A percentile compares a stretch with the other conserved stretches of the same genome.
Evolutionary conservation across 192 early-diverging fungal genomes (phyloP).

Genomic region (Allomyces macrogynus): DNA sequence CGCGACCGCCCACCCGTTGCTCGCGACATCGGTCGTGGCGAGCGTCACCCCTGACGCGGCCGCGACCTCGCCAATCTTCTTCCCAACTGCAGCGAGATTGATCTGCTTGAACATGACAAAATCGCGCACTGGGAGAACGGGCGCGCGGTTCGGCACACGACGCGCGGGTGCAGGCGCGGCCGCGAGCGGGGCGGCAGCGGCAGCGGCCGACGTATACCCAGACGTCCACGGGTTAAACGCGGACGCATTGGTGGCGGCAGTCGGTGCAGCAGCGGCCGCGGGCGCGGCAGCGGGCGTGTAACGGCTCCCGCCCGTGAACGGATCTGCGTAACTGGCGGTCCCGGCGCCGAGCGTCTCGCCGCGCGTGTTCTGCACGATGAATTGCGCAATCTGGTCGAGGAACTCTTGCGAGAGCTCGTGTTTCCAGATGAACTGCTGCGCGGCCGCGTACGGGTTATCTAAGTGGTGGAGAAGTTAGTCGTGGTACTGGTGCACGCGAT

Average conservation of each 20-base stretch:
- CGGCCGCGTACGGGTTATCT: slow-evolving; percentile 87
- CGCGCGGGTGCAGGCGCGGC: too few relatives aligned
- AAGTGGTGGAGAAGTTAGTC: slow-evolving; percentile 5
- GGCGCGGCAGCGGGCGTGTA: slow-evolving; percentile 31
- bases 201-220: not conserved
- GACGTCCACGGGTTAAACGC: slow-evolving; percentile 2
- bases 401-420: slow-evolving; percentile 64
- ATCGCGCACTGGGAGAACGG: slow-evolving; percentile 5
- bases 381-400: slow-evolving; percentile 83
- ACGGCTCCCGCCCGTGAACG: slow-evolving; percentile 28
- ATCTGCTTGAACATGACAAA: slow-evolving; percentile 49
- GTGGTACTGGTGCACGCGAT: not conserved
- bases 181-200: not conserved
- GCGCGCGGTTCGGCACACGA: slow-evolving; percentile 3
- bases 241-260: slow-evolving; percentile 1
- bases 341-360: slow-evolving; percentile 30
- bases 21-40: slow-evolving; percentile 4
- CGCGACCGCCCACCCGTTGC: slow-evolving; percentile 8
- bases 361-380: slow-evolving; percentile 71
- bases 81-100: slow-evolving; percentile 46
- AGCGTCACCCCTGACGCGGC: slow-evolving; percentile 15
- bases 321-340: slow-evolving; percentile 10
- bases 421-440: slow-evolving; percentile 68
- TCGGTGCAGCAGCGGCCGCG: not conserved
- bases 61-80: slow-evolving; percentile 57